Evolutionary conservation across 1,284 basidiomycete species (phyloP).

Genomic region (Marasmius tenuissimus): DNA sequence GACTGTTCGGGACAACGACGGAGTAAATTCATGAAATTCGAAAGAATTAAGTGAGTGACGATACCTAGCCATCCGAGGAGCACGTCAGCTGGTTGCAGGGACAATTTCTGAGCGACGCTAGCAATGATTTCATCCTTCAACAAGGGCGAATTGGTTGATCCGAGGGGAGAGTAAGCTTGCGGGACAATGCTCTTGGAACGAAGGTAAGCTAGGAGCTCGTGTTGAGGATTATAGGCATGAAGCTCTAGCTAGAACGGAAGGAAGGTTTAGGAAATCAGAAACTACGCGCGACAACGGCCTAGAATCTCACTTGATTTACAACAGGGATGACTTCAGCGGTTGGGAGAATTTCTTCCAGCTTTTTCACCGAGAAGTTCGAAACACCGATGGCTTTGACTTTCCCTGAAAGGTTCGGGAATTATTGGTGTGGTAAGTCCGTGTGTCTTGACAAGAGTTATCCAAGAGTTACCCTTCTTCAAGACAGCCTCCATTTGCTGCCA

Average conservation of each 20-base stretch:
- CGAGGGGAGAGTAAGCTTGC: slow-evolving; percentile 85
- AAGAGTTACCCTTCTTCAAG: slow-evolving; percentile 54
- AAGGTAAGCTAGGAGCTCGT: slow-evolving; percentile 68
- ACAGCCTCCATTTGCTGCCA: slow-evolving; percentile 85
- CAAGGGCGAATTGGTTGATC: slow-evolving; percentile 72
- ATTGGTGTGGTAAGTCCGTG: background rate
- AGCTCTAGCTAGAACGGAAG: slow-evolving; percentile 58
- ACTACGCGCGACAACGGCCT: background rate
- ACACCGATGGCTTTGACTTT: slow-evolving; percentile 75
- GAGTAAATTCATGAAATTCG: background rate
- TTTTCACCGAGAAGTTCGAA: slow-evolving; percentile 68
- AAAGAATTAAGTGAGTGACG: slow-evolving; percentile 1
- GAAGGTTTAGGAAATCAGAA: background rate
- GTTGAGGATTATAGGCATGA: slow-evolving; percentile 78
- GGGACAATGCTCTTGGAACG: slow-evolving; percentile 69
- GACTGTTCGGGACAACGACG: slow-evolving; percentile 37
- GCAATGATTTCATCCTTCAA: slow-evolving; percentile 65
- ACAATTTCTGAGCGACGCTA: slow-evolving; percentile 65
- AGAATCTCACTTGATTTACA: slow-evolving; percentile 56
- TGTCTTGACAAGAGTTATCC: background rate
- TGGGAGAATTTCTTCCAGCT: slow-evolving; percentile 61
- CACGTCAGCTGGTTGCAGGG: slow-evolving; percentile 59
- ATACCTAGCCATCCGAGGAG: slow-evolving; percentile 66
- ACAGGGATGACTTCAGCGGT: slow-evolving; percentile 58
- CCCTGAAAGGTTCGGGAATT: slow-evolving; percentile 40